Percentiles rank a stretch among this genome's conserved stretches.
phyloP scores from a whole-genome alignment of 352 stramenopile species.

The Pythium grandisporangium region DNA sequence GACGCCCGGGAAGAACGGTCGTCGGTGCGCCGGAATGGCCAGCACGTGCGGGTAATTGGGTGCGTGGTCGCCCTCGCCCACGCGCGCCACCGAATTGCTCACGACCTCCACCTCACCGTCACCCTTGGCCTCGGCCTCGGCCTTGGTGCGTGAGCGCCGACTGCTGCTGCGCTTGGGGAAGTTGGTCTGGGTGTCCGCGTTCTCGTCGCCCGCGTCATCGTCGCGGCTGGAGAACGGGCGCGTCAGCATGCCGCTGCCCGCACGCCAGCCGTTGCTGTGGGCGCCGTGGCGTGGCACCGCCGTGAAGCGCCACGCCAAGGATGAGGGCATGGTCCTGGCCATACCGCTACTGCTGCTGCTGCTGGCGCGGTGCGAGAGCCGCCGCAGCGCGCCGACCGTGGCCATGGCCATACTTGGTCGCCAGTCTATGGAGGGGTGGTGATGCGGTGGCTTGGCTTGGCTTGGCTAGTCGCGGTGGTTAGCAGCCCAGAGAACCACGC shows the following conservation, averaged over 20 bases:
- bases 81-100: constrained; percentile 44
- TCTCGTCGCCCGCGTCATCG: constrained; percentile 8
- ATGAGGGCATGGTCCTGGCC: neutral
- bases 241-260: constrained; percentile 3
- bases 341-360: no score
- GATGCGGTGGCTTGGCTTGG: no score
- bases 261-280: constrained; percentile 2
- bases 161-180: constrained; percentile 10
- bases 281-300: constrained; percentile 10
- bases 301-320: constrained; percentile 7
- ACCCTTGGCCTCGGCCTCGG: neutral
- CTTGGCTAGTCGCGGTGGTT: no score
- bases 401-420: no score
- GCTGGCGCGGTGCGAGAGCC: constrained; percentile 12
- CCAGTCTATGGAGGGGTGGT: no score
- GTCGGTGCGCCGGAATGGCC: constrained; percentile 63
- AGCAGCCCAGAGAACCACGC: no score
- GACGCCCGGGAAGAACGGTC: constrained; percentile 76
- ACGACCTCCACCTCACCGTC: constrained; percentile 39
- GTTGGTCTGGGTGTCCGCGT: no score
- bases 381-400: constrained; percentile 11
- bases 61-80: constrained; percentile 58
- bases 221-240: constrained; percentile 6
- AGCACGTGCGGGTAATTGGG: constrained; percentile 68
- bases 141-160: constrained; percentile 7